A percentile compares a stretch with the other conserved stretches of the same genome.
phyloP scores from a whole-genome alignment of 345 rosid genomes.

The Fremontodendron californicum region DNA sequence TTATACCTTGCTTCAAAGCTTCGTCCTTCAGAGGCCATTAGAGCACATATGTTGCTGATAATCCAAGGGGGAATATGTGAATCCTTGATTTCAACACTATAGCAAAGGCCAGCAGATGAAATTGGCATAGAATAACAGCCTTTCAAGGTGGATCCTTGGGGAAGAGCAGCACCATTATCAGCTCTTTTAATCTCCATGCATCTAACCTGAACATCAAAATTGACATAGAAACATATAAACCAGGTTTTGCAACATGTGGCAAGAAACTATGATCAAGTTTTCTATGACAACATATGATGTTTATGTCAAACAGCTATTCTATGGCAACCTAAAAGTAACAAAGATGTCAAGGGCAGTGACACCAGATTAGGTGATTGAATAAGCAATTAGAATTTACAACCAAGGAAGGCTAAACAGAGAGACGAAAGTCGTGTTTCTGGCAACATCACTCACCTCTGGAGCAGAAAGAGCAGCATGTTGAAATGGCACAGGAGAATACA shows the following conservation, averaged over 20 bases:
- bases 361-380: neutral
- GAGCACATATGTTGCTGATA: constrained; percentile 55
- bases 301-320: neutral
- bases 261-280: neutral
- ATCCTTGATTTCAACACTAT: constrained; percentile 64
- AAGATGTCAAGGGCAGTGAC: neutral
- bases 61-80: constrained; percentile 86
- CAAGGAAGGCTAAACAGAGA: neutral
- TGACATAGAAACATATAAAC: constrained; percentile 8
- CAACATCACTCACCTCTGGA: constrained; percentile 60
- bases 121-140: constrained; percentile 21
- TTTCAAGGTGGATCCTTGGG: constrained; percentile 20
- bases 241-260: neutral
- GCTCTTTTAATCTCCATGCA: constrained; percentile 58
- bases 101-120: constrained; percentile 33
- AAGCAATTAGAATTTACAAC: neutral
- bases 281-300: neutral
- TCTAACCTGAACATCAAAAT: constrained; percentile 56
- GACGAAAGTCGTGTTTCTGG: neutral
- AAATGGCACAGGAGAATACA: constrained; percentile 79
- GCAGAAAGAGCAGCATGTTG: constrained; percentile 76
- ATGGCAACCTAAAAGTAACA: neutral
- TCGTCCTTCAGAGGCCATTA: constrained; percentile 47
- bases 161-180: constrained; percentile 12
- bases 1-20: constrained; percentile 76